A percentile compares a stretch with the other conserved stretches of the same genome.
These are phyloP conservation scores for Pseudozyma thailandica DNA, from an alignment of 1,284 basidiomycete species.

Conservation along the genomic window DNA sequence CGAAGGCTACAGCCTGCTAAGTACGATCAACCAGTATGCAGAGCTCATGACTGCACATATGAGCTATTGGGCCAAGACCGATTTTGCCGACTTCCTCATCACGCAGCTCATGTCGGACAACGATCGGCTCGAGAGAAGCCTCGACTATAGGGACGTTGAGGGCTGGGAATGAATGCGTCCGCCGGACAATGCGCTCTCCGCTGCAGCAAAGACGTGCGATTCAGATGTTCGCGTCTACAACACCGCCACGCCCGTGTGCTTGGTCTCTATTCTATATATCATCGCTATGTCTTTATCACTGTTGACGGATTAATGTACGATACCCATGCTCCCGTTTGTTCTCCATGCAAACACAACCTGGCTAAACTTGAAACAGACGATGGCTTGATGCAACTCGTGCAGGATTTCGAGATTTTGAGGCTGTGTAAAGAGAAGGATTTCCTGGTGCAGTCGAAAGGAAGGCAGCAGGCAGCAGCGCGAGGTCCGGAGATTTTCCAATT, in stretches of 20 bases:
- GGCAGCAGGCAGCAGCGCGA: background rate
- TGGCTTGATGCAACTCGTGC: no score
- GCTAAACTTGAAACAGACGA: no score
- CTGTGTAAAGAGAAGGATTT: constrained; percentile 1
- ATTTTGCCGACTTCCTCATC: constrained; percentile 62
- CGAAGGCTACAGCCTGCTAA: constrained; percentile 46
- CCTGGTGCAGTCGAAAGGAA: background rate
- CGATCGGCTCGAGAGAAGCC: constrained; percentile 35
- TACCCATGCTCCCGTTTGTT: background rate
- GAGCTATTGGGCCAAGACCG: constrained; percentile 60
- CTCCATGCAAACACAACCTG: background rate
- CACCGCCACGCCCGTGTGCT: constrained; percentile 1
- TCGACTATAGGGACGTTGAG: constrained; percentile 38
- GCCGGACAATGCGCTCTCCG: no score
- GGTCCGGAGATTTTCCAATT: background rate
- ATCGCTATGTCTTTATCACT: background rate
- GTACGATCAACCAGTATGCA: constrained; percentile 50
- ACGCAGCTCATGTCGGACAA: constrained; percentile 53
- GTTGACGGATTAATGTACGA: background rate
- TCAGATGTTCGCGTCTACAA: no score
- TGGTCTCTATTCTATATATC: background rate
- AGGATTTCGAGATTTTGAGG: constrained; percentile 1
- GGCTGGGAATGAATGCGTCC: constrained; percentile 48
- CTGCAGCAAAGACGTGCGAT: no score
- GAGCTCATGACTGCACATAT: constrained; percentile 62